Evolutionary conservation across 2,329 filamentous ascomycete species (phyloP).

Genomic region (Fusarium oxysporum): DNA sequence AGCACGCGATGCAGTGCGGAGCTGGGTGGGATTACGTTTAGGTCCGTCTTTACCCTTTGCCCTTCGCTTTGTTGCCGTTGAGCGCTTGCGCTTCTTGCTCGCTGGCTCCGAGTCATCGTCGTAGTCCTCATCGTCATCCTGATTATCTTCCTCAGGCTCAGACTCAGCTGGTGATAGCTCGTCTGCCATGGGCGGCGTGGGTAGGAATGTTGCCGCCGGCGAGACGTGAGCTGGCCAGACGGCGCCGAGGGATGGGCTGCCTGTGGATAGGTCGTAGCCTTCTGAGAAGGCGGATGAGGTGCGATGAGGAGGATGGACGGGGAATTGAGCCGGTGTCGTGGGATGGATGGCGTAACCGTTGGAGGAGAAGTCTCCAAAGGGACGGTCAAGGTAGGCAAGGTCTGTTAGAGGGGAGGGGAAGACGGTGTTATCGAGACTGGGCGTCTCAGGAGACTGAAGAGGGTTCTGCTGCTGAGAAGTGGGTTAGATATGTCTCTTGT

Average conservation of each 20-base stretch:
- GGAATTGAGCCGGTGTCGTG: constrained; percentile 36
- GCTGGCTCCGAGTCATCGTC: constrained; percentile 22
- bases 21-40: constrained; percentile 38
- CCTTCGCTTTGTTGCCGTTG: constrained; percentile 13
- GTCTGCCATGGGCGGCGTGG: constrained; percentile 43
- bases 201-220: constrained; percentile 38
- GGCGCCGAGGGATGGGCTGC: constrained; percentile 25
- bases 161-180: constrained; percentile 38
- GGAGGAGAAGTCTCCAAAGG: constrained; percentile 40
- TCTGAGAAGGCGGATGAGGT: constrained; percentile 34
- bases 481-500: neutral
- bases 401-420: constrained; percentile 41
- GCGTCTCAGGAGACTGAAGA: constrained; percentile 41
- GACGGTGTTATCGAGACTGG: constrained; percentile 42
- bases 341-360: constrained; percentile 29
- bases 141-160: constrained; percentile 31
- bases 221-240: constrained; percentile 43
- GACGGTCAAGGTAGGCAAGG: constrained; percentile 41
- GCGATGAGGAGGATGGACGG: constrained; percentile 29
- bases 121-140: constrained; percentile 27
- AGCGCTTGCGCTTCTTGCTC: constrained; percentile 36
- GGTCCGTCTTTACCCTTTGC: constrained; percentile 7
- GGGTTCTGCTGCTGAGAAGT: constrained; percentile 23
- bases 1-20: constrained; percentile 43
- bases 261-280: constrained; percentile 35